These are phyloP conservation scores for Trichosanthes truncata DNA, from an alignment of 306 rosid genomes.

Conservation along the genomic window DNA sequence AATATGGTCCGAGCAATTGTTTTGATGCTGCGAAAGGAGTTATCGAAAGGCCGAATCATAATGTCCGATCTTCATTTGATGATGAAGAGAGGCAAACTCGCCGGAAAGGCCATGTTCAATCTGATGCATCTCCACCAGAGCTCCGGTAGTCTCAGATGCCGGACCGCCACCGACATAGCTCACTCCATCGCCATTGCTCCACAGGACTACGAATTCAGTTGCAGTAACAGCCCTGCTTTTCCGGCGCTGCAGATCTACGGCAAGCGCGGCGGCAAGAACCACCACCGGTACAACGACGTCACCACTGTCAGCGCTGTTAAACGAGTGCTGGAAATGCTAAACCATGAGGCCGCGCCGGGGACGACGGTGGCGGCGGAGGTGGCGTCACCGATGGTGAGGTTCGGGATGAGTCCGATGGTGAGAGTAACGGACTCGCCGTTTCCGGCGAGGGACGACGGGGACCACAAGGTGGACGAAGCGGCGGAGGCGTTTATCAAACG, in stretches of 20 bases:
- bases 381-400: constrained; percentile 43
- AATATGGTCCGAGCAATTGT: constrained; percentile 41
- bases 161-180: constrained; percentile 27
- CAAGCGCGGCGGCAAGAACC: constrained; percentile 14
- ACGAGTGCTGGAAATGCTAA: constrained; percentile 55
- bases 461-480: constrained; percentile 38
- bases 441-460: constrained; percentile 43
- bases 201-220: constrained; percentile 82
- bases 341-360: constrained; percentile 18
- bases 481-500: constrained; percentile 57
- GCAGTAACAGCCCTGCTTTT: constrained; percentile 72
- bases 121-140: constrained; percentile 35
- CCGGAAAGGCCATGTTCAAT: constrained; percentile 48
- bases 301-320: constrained; percentile 33
- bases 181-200: constrained; percentile 42
- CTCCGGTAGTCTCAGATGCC: constrained; percentile 22
- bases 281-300: constrained; percentile 32
- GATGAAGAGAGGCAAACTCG: constrained; percentile 66
- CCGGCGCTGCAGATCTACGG: constrained; percentile 21
- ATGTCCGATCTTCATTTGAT: constrained; percentile 39
- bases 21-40: constrained; percentile 51
- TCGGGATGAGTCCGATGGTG: constrained; percentile 12
- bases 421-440: constrained; percentile 60
- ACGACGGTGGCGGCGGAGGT: constrained; percentile 31
- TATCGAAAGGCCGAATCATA: constrained; percentile 49